Percentiles rank a stretch among this genome's conserved stretches.
Conservation (phyloP, 2,329 filamentous ascomycete species). For the Trichophyton simii region DNA sequence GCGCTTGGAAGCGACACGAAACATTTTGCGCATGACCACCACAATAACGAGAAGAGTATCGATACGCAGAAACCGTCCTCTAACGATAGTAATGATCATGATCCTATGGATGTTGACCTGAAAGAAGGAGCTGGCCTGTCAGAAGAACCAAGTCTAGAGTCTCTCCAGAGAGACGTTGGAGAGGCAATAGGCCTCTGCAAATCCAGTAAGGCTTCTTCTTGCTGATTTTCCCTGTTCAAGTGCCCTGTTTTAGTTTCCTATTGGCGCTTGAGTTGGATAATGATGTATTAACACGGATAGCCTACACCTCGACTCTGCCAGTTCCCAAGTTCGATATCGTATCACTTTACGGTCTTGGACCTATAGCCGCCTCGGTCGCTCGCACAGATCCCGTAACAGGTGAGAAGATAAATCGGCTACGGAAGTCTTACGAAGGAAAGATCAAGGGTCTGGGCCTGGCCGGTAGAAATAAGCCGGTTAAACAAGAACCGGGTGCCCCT, state of each 20-base stretch:
- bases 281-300: conserved; percentile 36
- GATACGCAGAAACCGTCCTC: conserved; percentile 18
- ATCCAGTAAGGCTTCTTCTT: conserved; percentile 35
- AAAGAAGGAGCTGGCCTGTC: conserved; percentile 16
- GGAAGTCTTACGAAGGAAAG: conserved; percentile 43
- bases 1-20: conserved; percentile 3
- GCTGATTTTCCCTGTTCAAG: conserved; percentile 12
- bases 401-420: conserved; percentile 52
- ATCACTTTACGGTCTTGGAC: conserved; percentile 44
- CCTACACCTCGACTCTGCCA: conserved; percentile 40
- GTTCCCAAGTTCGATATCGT: conserved; percentile 48
- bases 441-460: conserved; percentile 36
- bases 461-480: conserved; percentile 38
- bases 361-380: conserved; percentile 46
- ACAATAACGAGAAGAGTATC: neutral
- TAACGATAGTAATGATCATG: conserved; percentile 15
- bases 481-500: conserved; percentile 29
- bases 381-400: conserved; percentile 49
- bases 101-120: conserved; percentile 31
- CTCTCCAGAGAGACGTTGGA: conserved; percentile 35
- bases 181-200: conserved; percentile 38
- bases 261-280: conserved; percentile 19
- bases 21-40: neutral
- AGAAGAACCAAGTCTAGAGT: conserved; percentile 26
- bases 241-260: too few species aligned